A percentile compares a stretch with the other conserved stretches of the same genome.
Conservation (phyloP, 257 asterid genomes). For the Solanum medicagineum region DNA sequence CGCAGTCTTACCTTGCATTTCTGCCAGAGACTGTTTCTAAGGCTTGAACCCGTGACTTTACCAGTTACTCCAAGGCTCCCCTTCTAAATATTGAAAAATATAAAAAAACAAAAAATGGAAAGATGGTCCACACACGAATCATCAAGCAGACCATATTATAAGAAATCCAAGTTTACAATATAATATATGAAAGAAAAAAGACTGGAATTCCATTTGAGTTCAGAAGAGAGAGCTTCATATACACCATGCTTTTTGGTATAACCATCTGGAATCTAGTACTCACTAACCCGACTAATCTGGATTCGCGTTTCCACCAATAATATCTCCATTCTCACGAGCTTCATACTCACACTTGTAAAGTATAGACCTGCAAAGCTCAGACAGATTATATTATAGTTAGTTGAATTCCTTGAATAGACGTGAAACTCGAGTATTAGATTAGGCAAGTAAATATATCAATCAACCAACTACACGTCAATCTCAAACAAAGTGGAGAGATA, state of each 20-base stretch:
- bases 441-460: neutral
- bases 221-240: neutral
- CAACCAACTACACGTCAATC: too few species aligned
- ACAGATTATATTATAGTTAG: neutral
- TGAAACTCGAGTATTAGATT: neutral
- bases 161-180: neutral
- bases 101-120: neutral
- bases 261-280: neutral
- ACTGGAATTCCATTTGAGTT: neutral
- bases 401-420: neutral
- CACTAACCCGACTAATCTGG: neutral
- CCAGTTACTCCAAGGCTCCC: too few species aligned
- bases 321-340: neutral
- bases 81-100: neutral
- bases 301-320: neutral
- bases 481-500: neutral
- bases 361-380: neutral
- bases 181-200: neutral
- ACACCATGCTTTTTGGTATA: neutral
- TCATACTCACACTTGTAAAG: neutral
- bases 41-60: too few species aligned
- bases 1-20: too few species aligned
- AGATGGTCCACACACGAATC: neutral
- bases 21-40: too few species aligned
- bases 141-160: neutral